These are phyloP conservation scores for Mortierella sp. DNA, from an alignment of 371 early-diverging fungal species.

Conservation along the genomic window DNA sequence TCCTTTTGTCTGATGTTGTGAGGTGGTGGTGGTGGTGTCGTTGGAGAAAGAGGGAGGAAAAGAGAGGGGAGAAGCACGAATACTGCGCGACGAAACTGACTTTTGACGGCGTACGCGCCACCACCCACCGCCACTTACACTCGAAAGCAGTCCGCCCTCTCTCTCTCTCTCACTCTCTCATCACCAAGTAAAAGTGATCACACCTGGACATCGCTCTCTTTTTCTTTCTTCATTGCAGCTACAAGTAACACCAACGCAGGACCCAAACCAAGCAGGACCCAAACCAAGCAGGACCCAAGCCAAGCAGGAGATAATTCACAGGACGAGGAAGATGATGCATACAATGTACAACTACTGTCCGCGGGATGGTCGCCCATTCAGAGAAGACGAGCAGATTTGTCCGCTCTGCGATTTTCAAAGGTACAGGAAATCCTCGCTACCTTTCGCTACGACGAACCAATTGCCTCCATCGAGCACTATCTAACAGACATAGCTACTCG, in stretches of 20 bases:
- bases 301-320: neutral
- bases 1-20: neutral
- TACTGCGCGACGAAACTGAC: constrained; percentile 14
- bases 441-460: neutral
- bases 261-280: neutral
- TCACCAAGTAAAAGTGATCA: neutral
- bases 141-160: constrained; percentile 12
- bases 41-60: neutral
- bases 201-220: neutral
- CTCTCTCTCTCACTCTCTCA: neutral
- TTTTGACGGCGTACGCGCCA: constrained; percentile 7
- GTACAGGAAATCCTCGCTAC: neutral
- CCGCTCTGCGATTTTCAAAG: constrained; percentile 55
- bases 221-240: neutral
- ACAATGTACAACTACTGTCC: constrained; percentile 54
- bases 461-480: neutral
- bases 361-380: constrained; percentile 52
- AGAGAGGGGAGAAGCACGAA: neutral
- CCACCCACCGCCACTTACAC: neutral
- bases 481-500: neutral
- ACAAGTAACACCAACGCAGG: neutral
- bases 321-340: constrained; percentile 23
- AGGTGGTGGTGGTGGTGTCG: neutral
- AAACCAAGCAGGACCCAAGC: neutral
- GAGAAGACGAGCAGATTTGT: constrained; percentile 52